Percentiles rank a stretch among this genome's conserved stretches.
Conservation (phyloP, 2,329 filamentous ascomycete genomes). For the Clathrospora elynae region DNA sequence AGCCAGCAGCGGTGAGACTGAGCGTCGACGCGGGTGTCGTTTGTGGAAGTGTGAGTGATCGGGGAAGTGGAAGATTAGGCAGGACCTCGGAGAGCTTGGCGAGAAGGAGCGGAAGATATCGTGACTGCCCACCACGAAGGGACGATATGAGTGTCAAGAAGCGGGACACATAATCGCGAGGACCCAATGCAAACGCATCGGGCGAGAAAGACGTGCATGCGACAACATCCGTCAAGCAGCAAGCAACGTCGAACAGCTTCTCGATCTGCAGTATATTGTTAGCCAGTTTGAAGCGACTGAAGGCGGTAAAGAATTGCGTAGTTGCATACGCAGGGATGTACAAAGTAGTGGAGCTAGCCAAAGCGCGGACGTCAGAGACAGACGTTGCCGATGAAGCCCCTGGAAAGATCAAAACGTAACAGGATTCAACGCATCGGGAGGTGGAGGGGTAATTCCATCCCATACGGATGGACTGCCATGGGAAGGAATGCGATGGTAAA, state of each 20-base stretch:
- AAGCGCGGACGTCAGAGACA: conserved; percentile 34
- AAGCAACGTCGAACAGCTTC: conserved; percentile 78
- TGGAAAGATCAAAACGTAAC: conserved; percentile 29
- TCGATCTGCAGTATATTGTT: conserved; percentile 62
- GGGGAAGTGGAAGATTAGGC: conserved; percentile 54
- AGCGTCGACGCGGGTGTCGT: conserved; percentile 35
- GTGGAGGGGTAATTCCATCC: conserved; percentile 26
- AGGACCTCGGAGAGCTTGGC: conserved; percentile 76
- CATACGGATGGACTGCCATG: conserved; percentile 19
- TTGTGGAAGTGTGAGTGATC: conserved; percentile 41
- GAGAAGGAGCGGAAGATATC: conserved; percentile 77
- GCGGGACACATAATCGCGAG: conserved; percentile 72
- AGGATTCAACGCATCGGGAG: conserved; percentile 27
- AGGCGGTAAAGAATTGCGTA: conserved; percentile 23
- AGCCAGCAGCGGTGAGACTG: conserved; percentile 29
- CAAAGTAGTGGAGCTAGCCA: conserved; percentile 23
- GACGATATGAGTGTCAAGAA: conserved; percentile 70
- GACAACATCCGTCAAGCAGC: conserved; percentile 74
- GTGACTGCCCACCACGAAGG: conserved; percentile 75
- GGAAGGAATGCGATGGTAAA: conserved; percentile 14
- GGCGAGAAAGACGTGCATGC: conserved; percentile 63
- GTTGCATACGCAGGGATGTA: conserved; percentile 21
- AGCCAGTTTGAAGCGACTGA: conserved; percentile 27
- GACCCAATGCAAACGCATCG: conserved; percentile 59
- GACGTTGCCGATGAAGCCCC: conserved; percentile 33